phyloP scores from a whole-genome alignment of 164 flowering plant species.

The Nymphaea thermarum region DNA sequence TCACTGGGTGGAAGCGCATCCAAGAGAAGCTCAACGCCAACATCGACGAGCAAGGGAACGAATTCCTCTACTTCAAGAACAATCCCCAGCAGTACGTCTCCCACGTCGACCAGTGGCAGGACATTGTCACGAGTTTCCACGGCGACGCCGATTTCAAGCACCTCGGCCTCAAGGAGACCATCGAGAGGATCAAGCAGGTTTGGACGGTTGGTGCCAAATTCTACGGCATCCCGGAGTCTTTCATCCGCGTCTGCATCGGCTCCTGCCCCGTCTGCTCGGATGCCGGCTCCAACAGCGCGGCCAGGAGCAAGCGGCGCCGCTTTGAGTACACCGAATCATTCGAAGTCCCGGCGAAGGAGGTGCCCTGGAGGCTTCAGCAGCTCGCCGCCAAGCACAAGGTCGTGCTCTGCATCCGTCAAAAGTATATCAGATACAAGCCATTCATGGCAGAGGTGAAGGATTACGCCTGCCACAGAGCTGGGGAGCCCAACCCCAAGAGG shows the following conservation, averaged over 20 bases:
- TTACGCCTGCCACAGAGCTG: conserved; percentile 96
- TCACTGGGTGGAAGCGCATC: conserved; percentile 95
- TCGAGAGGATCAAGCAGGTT: conserved; percentile 80
- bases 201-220: conserved; percentile 99
- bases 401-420: conserved; percentile 92
- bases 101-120: conserved; percentile 80
- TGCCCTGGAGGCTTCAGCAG: conserved; percentile 56
- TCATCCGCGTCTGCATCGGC: conserved; percentile 73
- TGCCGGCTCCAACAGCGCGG: conserved; percentile 9
- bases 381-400: conserved; percentile 92
- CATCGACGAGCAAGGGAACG: conserved; percentile 36
- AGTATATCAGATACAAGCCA: conserved; percentile 93
- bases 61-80: conserved; percentile 69
- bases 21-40: conserved; percentile 83
- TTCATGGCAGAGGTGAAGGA: conserved; percentile 99
- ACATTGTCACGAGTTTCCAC: conserved; percentile 68
- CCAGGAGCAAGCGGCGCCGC: conserved; percentile 51
- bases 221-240: conserved; percentile 93
- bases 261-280: conserved; percentile 65
- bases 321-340: conserved; percentile 95
- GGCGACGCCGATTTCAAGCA: conserved; percentile 69
- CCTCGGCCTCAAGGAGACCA: conserved; percentile 70
- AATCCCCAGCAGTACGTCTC: conserved; percentile 76
- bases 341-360: conserved; percentile 92
- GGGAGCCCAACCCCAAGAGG: conserved; percentile 78